Evolutionary conservation across 148 eudicot species (phyloP), one percentile per base, ranked within the genome.

Genomic region (Agrostemma githago): DNA sequence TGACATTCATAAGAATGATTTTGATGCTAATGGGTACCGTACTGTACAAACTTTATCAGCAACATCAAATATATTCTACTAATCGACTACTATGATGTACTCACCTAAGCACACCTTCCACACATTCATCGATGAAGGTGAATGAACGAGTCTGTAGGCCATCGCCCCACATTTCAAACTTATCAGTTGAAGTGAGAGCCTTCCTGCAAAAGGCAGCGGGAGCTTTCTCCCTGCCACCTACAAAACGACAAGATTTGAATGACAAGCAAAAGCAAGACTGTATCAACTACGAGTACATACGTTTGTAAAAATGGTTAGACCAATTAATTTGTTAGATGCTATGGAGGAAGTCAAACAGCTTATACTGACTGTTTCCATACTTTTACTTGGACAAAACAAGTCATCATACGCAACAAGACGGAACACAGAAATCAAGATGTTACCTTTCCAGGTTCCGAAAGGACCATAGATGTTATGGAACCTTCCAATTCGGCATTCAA

Each of bases 391-490:
- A 4, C 19, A 43, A 58, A 16, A 0, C 12, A 56, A 72, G 51
- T 62, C 34, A 62, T 5, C 20, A 34, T 26, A 19, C 34, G 38
- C n/a, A 4, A 72, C 34, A 59, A 65, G 77, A 41, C 11, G 40
- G 40, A 41, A 14, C 8, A 70, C 39, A 17, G 67, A 4, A 57
- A 5, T 17, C 46, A 19, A 70, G 65, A 8, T 20, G 39, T 54
- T 79, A 85, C 88, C 88, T 85, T 85, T 85, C 88, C 88, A 85
- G 44, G 88, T 85, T 71, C 88, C 88, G 72, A 85, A 85, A 74
- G 88, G 88, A 59, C 88, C 88, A 59, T 85, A 85, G n/a, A 85
- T 85, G 84, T 85, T 85, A 65, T 85, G 88, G 82, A 85, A 85
- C 81, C 88, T 83, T 81, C 88, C 88, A 83, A 85, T 71, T 37